Evolutionary conservation across 2,329 filamentous ascomycete genomes (phyloP).

Genomic region (Myriosclerotinia scirpicola): DNA sequence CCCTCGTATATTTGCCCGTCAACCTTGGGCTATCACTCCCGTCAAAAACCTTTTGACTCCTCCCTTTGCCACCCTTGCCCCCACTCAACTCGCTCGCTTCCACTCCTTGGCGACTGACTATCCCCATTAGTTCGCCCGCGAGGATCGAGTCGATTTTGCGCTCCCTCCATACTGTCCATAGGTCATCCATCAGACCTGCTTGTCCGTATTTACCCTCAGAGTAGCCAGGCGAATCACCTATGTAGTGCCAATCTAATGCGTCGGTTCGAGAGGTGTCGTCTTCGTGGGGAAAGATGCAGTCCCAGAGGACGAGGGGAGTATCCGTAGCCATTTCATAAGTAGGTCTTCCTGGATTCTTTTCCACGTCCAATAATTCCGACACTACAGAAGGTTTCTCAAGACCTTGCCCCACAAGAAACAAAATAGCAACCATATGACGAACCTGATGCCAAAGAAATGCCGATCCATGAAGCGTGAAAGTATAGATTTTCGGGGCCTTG

Average conservation of each 20-base stretch:
- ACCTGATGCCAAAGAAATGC: constrained; percentile 99
- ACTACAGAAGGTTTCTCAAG: constrained; percentile 76
- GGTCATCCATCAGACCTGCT: constrained; percentile 66
- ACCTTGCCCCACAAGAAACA: constrained; percentile 91
- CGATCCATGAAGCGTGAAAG: constrained; percentile 83
- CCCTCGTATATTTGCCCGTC: constrained; percentile 54
- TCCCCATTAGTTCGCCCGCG: constrained; percentile 69
- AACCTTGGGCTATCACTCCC: constrained; percentile 54
- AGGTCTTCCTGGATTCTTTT: constrained; percentile 71
- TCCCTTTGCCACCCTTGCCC: constrained; percentile 41
- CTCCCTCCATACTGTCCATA: constrained; percentile 83
- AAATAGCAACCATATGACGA: constrained; percentile 83
- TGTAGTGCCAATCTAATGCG: constrained; percentile 73
- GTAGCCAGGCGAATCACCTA: constrained; percentile 63
- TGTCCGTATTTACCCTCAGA: constrained; percentile 62
- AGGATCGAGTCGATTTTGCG: constrained; percentile 89
- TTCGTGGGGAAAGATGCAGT: constrained; percentile 78
- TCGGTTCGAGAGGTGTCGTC: constrained; percentile 51
- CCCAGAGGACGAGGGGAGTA: constrained; percentile 88
- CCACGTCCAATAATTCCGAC: constrained; percentile 70
- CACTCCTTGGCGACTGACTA: constrained; percentile 49
- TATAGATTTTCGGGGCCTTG: constrained; percentile 66
- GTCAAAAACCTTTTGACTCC: constrained; percentile 49
- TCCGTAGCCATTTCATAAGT: constrained; percentile 90
- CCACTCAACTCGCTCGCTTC: constrained; percentile 32